Evolutionary conservation across 768 basidiomycete species (phyloP), one percentile per base, ranked within the genome.

Genomic region (Jaapia argillacea): DNA sequence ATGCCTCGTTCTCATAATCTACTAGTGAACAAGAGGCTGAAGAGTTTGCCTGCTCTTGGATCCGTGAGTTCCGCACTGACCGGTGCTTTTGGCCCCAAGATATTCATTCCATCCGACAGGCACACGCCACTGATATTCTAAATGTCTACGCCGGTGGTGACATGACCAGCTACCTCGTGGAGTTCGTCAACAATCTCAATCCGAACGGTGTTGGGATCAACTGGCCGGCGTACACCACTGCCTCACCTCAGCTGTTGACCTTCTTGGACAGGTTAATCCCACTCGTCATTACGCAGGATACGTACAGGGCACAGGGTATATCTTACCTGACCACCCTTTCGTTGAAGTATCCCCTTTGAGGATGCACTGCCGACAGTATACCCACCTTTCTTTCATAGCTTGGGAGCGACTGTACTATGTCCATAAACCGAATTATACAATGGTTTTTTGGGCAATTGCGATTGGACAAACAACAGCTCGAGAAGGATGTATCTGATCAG

Each of bases 11-110:
- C 45, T 16, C 13, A 44, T 27, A 47, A 7, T 38, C 36, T n/a
- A 24, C 2, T 37, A 68, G 67, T 64, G 38, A 61, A 49, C 50
- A 62, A 61, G 44, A 58, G 59, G 10, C 52, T 57, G 33, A 61
- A 64, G 45, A 43, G 48, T 3, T 51, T 44, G 2, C 54, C 59
- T 0, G 12, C 38, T 3, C 46, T 66, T 0, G 66, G 66, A 22
- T 44, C 54, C 23, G 55, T 43, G 16, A n/a, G n/a, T n/a, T 3
- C 46, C 44, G 16, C 52, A 54, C 33, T 24, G 46, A 7, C 28
- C 47, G 24, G 41, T 48, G 36, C 45, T 48, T 31, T 4, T 24
- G 4, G 10, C 36, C n/a, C 42, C 33, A 7, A 7, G 10, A 7
- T 18, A 22, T 12, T 35, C 6, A 13, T 6, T 7, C n/a, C 16